Evolutionary conservation across 352 stramenopile species (phyloP).

Genomic region (Phytophthora constricta): DNA sequence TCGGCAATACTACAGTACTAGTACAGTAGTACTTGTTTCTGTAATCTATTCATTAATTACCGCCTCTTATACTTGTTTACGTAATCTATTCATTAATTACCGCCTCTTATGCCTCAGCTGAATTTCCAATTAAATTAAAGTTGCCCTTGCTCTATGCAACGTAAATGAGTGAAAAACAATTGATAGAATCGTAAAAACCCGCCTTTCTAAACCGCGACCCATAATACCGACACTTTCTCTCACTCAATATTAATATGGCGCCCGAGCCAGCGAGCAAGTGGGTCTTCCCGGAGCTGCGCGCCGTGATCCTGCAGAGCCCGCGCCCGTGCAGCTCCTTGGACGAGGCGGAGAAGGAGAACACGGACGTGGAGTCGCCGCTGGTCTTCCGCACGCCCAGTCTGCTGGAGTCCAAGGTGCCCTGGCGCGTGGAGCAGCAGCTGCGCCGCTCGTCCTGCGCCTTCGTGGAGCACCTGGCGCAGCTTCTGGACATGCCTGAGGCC

Average conservation of each 20-base stretch:
- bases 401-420: constrained; percentile 51
- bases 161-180: too few species aligned
- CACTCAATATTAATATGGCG: constrained; percentile 16
- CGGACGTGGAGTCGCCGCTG: neutral
- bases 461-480: constrained; percentile 65
- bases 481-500: constrained; percentile 68
- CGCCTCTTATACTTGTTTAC: too few species aligned
- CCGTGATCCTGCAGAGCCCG: constrained; percentile 31
- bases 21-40: too few species aligned
- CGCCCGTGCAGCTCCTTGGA: neutral
- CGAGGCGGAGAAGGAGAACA: constrained; percentile 41
- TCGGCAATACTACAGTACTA: too few species aligned
- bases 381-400: constrained; percentile 60
- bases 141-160: too few species aligned
- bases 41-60: too few species aligned
- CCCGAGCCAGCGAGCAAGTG: constrained; percentile 38
- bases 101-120: too few species aligned
- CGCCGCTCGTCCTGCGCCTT: constrained; percentile 71
- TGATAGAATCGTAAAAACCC: too few species aligned
- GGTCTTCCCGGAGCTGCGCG: constrained; percentile 58
- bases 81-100: too few species aligned
- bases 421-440: constrained; percentile 65
- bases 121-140: too few species aligned
- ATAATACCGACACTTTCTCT: neutral
- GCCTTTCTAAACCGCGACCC: neutral